Base-by-base conservation (phyloP, 345 rosid species). In the Clarkia xantiana region DNA sequence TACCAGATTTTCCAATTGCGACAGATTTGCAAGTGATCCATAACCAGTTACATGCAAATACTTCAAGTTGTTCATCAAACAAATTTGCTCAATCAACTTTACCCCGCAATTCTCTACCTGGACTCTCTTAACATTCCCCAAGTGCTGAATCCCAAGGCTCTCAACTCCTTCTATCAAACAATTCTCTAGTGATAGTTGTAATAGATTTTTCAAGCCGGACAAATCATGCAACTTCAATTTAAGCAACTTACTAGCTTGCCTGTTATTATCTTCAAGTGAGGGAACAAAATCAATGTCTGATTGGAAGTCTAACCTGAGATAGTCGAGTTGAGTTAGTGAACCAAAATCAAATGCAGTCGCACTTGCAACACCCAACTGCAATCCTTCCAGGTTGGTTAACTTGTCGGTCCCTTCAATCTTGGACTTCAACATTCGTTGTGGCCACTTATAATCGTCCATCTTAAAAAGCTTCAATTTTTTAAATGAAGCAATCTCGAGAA, bases 381-480 rank as follows among this genome's bases (percentile, higher is more conserved):
- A 42, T 10, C 0, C 10, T 0, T 11, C 12, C 20, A 54, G 40
- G 16, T 23, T 54, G 13, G 23, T 54, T 18, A 54, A 34, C 19
- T 11, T 54, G 49, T 46, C 58, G 12, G 44, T 44, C 39, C 40
- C 50, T 10, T 36, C 43, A 14, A 44, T 15, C 14, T 46, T 54
- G 11, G 23, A 54, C 14, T 20, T 6, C 14, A 3, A 23, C 40
- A 54, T 3, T 39, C n/a, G 18, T 44, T 54, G 49, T 23, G 23
- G 40, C 41, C 16, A 10, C 14, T 2, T n/a, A 25, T 16, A 9
- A 49, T 39, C 18, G 38, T 0, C 41, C 16, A 2, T 11, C 16
- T 25, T 1, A n/a, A 40, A 13, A 5, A 54, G 11, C 18, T 12
- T 10, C 48, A 54, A 15, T 0, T 0, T 2, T 16, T 11, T 16